Percentiles rank a stretch among this genome's conserved stretches.
phyloP scores from a whole-genome alignment of 768 basidiomycete genomes.

The Lactifluus rugatus region DNA sequence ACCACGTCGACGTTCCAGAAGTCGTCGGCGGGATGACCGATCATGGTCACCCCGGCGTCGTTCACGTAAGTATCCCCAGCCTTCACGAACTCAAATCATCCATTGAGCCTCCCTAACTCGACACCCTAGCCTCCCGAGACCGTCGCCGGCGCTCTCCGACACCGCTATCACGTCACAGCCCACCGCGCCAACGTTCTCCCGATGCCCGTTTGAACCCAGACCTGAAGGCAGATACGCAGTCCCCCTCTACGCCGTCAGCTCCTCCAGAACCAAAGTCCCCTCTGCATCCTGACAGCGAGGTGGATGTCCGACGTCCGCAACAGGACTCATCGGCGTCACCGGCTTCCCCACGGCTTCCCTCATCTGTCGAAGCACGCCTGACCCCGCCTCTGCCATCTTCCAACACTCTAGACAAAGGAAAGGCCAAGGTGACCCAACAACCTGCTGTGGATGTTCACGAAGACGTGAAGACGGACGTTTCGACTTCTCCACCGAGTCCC shows the following conservation, averaged over 20 bases:
- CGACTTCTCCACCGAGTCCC: slow-evolving; percentile 2
- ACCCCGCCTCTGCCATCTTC: neutral
- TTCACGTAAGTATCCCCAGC: slow-evolving; percentile 7
- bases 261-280: slow-evolving; percentile 2
- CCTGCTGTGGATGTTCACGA: neutral
- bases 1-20: slow-evolving; percentile 14
- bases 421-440: slow-evolving; percentile 8
- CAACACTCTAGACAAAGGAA: slow-evolving; percentile 11
- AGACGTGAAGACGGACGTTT: slow-evolving; percentile 13
- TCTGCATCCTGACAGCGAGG: neutral
- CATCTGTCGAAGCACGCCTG: neutral
- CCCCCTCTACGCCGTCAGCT: neutral
- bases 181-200: slow-evolving; percentile 11
- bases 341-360: slow-evolving; percentile 1
- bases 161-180: slow-evolving; percentile 5
- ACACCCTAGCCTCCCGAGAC: slow-evolving; percentile 5
- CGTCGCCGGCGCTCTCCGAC: slow-evolving; percentile 10
- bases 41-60: slow-evolving; percentile 17
- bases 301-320: slow-evolving; percentile 1
- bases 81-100: neutral
- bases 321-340: slow-evolving; percentile 2
- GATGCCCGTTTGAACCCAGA: slow-evolving; percentile 1
- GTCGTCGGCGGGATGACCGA: slow-evolving; percentile 9
- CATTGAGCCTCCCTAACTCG: neutral
- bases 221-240: neutral